A percentile compares a stretch with the other conserved stretches of the same genome.
Evolutionary conservation across 2,329 filamentous ascomycete species (phyloP).

Genomic region (Incumbomyces delicatus): DNA sequence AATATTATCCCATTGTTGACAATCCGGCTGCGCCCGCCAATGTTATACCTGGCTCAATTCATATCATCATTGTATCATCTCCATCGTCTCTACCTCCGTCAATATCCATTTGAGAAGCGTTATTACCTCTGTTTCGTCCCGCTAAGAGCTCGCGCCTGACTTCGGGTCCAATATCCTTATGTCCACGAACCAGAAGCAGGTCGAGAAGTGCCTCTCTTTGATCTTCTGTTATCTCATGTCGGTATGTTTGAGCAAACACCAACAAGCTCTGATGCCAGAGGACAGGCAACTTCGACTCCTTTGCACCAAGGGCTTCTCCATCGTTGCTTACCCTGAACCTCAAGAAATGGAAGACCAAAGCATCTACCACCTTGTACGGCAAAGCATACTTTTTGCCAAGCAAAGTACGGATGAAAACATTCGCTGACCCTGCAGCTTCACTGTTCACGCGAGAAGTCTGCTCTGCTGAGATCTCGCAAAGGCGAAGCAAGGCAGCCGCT

Average conservation of each 20-base stretch:
- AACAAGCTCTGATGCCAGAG: conserved; percentile 93
- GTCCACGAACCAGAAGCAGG: conserved; percentile 71
- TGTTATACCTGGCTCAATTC: no score
- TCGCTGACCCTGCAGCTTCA: conserved; percentile 83
- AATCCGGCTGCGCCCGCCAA: no score
- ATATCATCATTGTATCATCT: conserved; percentile 19
- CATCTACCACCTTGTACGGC: conserved; percentile 88
- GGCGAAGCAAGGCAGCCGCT: conserved; percentile 76
- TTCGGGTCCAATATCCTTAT: conserved; percentile 82
- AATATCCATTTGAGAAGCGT: conserved; percentile 60
- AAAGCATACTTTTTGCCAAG: conserved; percentile 96
- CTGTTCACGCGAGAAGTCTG: conserved; percentile 66
- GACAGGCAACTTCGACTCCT: conserved; percentile 62
- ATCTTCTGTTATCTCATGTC: conserved; percentile 92
- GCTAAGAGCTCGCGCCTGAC: conserved; percentile 80
- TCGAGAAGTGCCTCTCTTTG: conserved; percentile 86
- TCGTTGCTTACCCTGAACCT: conserved; percentile 65
- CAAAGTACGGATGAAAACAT: conserved; percentile 87
- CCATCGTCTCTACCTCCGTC: conserved; percentile 46
- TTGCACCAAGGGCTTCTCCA: conserved; percentile 43
- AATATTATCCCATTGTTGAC: no score
- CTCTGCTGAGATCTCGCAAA: conserved; percentile 90
- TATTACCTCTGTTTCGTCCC: conserved; percentile 70
- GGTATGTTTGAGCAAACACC: conserved; percentile 86
- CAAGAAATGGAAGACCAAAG: conserved; percentile 91